Evolutionary conservation across 169 alveolate genomes (phyloP).

Genomic region (Plasmodium fragile): DNA sequence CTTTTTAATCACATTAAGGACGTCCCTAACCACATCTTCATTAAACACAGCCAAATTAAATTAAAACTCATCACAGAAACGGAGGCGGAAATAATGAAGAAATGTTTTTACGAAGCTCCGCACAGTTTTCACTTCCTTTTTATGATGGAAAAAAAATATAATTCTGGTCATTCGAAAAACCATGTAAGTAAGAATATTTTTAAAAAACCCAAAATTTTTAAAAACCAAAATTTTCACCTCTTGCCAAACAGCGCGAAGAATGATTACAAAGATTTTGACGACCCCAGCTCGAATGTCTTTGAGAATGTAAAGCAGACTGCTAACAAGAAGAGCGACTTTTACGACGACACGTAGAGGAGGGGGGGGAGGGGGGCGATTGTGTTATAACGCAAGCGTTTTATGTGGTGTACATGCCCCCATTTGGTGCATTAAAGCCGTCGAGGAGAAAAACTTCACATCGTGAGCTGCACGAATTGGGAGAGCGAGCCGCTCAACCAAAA

Average conservation of each 20-base stretch:
- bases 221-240: slow-evolving; percentile 55
- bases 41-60: slow-evolving; percentile 57
- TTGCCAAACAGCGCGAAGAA: slow-evolving; percentile 5
- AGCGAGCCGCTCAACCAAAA: neutral
- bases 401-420: neutral
- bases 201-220: slow-evolving; percentile 23
- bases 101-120: slow-evolving; percentile 45
- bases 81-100: slow-evolving; percentile 62
- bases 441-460: neutral
- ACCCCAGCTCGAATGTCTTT: slow-evolving; percentile 28
- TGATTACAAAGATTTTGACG: slow-evolving; percentile 70
- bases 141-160: slow-evolving; percentile 74
- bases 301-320: slow-evolving; percentile 38
- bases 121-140: slow-evolving; percentile 65
- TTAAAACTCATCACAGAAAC: slow-evolving; percentile 66
- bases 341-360: slow-evolving; percentile 42
- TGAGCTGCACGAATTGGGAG: neutral
- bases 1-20: slow-evolving; percentile 54
- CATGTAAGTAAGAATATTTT: slow-evolving; percentile 22
- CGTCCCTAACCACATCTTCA: slow-evolving; percentile 73
- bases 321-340: slow-evolving; percentile 36
- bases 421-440: neutral
- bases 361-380: too few relatives aligned
- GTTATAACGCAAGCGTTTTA: neutral
- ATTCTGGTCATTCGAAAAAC: slow-evolving; percentile 7